Evolutionary conservation across 2,329 filamentous ascomycete species (phyloP), one percentile per base, ranked within the genome.

Genomic region (Nannizzia gypsea): DNA sequence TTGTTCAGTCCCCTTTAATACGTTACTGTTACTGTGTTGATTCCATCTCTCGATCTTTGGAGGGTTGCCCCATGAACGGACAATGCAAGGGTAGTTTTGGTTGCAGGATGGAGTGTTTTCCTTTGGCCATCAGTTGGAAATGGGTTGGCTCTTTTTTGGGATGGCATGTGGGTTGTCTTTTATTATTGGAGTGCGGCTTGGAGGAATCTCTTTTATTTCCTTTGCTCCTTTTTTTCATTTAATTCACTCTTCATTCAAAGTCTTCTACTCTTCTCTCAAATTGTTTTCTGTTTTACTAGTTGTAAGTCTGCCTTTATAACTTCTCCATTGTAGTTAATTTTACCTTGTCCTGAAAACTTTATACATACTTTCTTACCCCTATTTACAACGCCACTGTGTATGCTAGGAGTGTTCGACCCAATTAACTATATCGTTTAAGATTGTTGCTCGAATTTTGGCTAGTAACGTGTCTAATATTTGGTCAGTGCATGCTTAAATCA

Each of bases 71-170:
- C 52, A 55, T 54, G 57, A 57, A 58, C 56, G 57, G 61, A 54
- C 61, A 61, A 60, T 61, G 61, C 61, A 58, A 59, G 59, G 50
- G 56, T 61, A 61, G 59, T 60, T 63, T 61, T 58, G 61, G 61
- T 63, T 59, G 54, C 54, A 61, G 59, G 61, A 63, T 61, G 61
- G 61, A 63, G 61, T 60, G 59, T 60, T 63, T 60, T 63, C 42
- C 38, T 59, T 63, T 61, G 61, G 61, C 61, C 59, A 59, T 63
- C 56, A 59, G 60, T 63, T 58, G 61, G 58, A 48, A 57, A 56
- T 61, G 59, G 61, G 59, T 63, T 61, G 61, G 61, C 56, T 58
- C 61, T 57, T 61, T 58, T 58, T 61, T 63, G 61, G 61, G 59
- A 63, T 59, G 59, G 60, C 52, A 60, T 60, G 61, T 57, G 61